Evolutionary conservation across 164 flowering plant genomes (phyloP).

Genomic region (Kingdonia uniflora): DNA sequence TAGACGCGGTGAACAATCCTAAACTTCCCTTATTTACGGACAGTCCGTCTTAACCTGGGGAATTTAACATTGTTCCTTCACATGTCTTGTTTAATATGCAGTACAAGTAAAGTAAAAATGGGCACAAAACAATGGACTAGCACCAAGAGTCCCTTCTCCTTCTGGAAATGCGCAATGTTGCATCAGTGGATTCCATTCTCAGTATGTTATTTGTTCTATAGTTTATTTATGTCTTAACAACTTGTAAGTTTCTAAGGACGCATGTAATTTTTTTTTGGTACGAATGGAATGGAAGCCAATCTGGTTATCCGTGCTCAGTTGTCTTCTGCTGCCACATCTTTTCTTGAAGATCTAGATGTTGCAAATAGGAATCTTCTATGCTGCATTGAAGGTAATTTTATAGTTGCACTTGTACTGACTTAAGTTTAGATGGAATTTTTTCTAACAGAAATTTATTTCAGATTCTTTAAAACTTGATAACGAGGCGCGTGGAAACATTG

Average conservation of each 20-base stretch:
- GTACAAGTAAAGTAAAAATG: conserved; percentile 55
- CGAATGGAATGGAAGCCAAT: conserved; percentile 75
- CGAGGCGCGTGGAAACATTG: conserved; percentile 73
- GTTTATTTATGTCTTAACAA: not conserved
- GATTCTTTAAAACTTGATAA: conserved; percentile 88
- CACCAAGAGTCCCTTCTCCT: conserved; percentile 80
- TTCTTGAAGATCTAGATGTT: conserved; percentile 57
- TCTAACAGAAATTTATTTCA: conserved; percentile 18
- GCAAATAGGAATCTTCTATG: conserved; percentile 58
- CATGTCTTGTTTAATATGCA: conserved; percentile 16
- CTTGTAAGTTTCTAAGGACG: not conserved
- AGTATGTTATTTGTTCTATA: conserved; percentile 28
- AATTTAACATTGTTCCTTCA: not conserved
- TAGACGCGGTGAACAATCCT: no score
- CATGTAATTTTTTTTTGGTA: conserved; percentile 8
- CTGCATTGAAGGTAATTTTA: conserved; percentile 63
- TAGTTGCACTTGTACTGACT: not conserved
- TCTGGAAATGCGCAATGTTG: conserved; percentile 65
- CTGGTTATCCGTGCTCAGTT: conserved; percentile 44
- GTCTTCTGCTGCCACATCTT: conserved; percentile 71
- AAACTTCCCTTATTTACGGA: not conserved
- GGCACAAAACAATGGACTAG: conserved; percentile 75
- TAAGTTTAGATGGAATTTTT: not conserved
- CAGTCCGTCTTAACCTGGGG: no score
- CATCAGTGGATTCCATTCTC: conserved; percentile 68